Evolutionary conservation across 1,284 basidiomycete genomes (phyloP), one percentile per base, ranked within the genome.

Genomic region (Malassezia caprae): DNA sequence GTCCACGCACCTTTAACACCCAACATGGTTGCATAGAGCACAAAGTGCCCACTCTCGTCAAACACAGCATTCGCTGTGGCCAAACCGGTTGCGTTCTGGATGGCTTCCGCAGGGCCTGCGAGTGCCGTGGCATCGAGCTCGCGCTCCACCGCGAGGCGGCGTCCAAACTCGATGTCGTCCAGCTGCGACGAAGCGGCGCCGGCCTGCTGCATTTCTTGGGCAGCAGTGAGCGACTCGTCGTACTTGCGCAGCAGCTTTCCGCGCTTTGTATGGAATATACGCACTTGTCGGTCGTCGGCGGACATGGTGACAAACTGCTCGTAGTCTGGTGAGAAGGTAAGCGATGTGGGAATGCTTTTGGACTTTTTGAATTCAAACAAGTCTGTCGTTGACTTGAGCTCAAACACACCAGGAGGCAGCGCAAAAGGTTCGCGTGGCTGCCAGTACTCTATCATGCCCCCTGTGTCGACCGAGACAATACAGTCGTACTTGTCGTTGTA

Each of bases 81-180:
- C 8, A 59, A 55, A 8, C 69, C 67, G 8, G 57, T 53, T 13
- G 66, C 63, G 26, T 65, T 63, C 28, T 55, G 56, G 1, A 61
- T 37, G 13, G 58, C 50, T 81, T 84, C 65, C 82, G 77, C 65
- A 17, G 62, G 54, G 17, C 70, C 65, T 8, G 63, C 53, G 39
- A 30, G 82, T 80, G 64, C 62, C 34, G 84, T 82, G 35, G 85
- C 79, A 72, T 96, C 89, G 44, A 99, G 76, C 68, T 98, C 93
- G 58, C 88, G 81, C 76, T 99, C 94, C 13, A 85, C 79, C 1
- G 94, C 94, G 45, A 98, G 79, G 10, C 94, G 81, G 54, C 94
- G 80, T n/a, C 94, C 93, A 70, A 99, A 96, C 74, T 99, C 94
- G 93, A 99, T 99, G 75, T 96, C 90, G 61, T 99, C 94, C 10